Conservation (phyloP, 345 rosid genomes). For the Citrus trifoliata region DNA sequence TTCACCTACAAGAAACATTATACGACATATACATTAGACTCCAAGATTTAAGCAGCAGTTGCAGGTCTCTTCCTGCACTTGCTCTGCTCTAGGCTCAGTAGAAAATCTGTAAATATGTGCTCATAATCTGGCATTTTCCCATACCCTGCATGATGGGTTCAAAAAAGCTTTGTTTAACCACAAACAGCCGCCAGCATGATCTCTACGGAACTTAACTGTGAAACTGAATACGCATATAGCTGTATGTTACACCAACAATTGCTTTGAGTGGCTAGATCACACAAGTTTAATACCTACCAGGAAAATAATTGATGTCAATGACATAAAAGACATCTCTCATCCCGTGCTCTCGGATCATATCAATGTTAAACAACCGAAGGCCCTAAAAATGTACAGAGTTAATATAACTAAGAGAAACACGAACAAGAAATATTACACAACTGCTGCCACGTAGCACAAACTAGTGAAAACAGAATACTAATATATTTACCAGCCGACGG, state of each 20-base stretch:
- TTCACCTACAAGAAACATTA: slow-evolving; percentile 15
- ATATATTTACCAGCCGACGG: slow-evolving; percentile 46
- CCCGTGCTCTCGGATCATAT: slow-evolving; percentile 82
- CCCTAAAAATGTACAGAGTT: slow-evolving; percentile 42
- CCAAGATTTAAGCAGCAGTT: not conserved
- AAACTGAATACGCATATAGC: not conserved
- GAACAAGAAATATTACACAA: not conserved
- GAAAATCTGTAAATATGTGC: slow-evolving; percentile 77
- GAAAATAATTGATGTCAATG: slow-evolving; percentile 92
- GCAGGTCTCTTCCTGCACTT: slow-evolving; percentile 35
- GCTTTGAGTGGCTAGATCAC: not conserved
- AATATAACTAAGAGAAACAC: not conserved
- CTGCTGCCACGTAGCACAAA: slow-evolving; percentile 6
- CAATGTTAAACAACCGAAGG: slow-evolving; percentile 77
- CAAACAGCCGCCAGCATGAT: too few relatives aligned
- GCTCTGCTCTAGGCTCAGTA: slow-evolving; percentile 43
- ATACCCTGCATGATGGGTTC: slow-evolving; percentile 46
- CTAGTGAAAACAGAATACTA: not conserved
- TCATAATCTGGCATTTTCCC: slow-evolving; percentile 93
- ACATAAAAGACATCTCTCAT: slow-evolving; percentile 69
- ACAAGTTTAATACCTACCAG: slow-evolving; percentile 46
- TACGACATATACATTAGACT: not conserved
- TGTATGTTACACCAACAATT: not conserved
- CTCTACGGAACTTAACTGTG: not conserved
- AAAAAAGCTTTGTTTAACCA: not conserved